Evolutionary conservation across 208 protist species (phyloP), one percentile per base, ranked within the genome.

Genomic region (Vickermania spadyakhi): DNA sequence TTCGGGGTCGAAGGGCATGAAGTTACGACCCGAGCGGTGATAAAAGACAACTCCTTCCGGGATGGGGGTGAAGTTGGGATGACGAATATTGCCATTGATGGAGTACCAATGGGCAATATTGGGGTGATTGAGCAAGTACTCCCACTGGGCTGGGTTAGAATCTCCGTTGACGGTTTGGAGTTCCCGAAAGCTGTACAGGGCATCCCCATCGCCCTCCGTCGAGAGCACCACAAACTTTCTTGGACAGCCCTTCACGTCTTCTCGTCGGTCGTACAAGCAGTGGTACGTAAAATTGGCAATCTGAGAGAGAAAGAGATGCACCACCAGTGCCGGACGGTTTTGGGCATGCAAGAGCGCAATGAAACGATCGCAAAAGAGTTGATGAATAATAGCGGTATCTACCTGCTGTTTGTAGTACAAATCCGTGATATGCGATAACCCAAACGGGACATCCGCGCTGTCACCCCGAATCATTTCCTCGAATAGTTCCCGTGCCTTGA

Each of bases 351-450:
- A 18, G 11, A 45, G 18, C 11, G 11, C 18, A 18, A 45, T 18
- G 36, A 45, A 45, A 45, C 36, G 36, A 45, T 45, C 36, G 36
- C 36, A 45, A 45, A 45, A 45, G 18, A n/a, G 36, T 45, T 45
- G 36, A 18, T 45, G 36, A 45, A 45, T 45, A n/a, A n/a, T n/a
- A n/a, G 36, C 18, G 36, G 11, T 18, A n/a, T 45, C 36, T 18
- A 45, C 18, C 36, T 45, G 36, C 36, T 45, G 36, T 18, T 45
- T 45, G 36, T n/a, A 18, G 18, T 45, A 45, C 36, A n/a, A n/a
- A 45, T 45, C 36, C 18, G 36, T 7, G 18, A 45, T 45, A 45
- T 45, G 7, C 36, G 36, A n/a, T 18, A 45, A 45, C 7, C 36
- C 36, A 45, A 45, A 45, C 7, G 36, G 36, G 18, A 45, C 36